A percentile compares a stretch with the other conserved stretches of the same genome.
phyloP scores from a whole-genome alignment of 1,284 basidiomycete species.

The Rhodotorula sp. region DNA sequence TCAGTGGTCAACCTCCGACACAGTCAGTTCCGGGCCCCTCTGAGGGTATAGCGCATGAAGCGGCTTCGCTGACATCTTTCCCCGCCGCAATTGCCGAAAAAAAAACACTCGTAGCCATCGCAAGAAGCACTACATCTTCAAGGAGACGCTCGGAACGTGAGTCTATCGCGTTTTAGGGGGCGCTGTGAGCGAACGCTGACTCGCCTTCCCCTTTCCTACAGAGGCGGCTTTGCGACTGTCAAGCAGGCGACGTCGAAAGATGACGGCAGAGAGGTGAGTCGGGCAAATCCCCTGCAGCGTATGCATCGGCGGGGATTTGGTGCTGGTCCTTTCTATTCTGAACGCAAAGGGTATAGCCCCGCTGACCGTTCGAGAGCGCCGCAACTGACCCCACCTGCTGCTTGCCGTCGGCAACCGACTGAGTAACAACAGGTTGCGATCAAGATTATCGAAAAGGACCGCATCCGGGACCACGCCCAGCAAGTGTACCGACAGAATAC shows the following conservation, averaged over 20 bases:
- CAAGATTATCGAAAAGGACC: conserved; percentile 37
- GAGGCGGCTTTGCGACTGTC: conserved; percentile 26
- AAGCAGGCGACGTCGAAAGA: conserved; percentile 21
- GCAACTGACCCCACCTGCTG: no score
- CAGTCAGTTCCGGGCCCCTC: conserved; percentile 8
- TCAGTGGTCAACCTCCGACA: conserved; percentile 17
- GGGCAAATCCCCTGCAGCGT: not conserved
- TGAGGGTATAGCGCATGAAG: no score
- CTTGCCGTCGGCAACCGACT: not conserved
- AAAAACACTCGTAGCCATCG: not conserved
- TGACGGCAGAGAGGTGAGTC: conserved; percentile 12
- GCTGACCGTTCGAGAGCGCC: no score
- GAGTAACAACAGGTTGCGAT: conserved; percentile 26
- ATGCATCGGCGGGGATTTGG: no score
- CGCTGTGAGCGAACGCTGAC: not conserved
- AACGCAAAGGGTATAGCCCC: no score
- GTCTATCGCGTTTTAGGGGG: not conserved
- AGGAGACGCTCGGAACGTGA: conserved; percentile 16
- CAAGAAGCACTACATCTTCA: conserved; percentile 16
- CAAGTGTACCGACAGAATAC: conserved; percentile 34
- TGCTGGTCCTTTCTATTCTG: no score
- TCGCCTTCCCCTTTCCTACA: not conserved
- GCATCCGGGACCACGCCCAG: conserved; percentile 20
- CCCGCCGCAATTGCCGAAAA: not conserved
- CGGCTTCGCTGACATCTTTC: not conserved